Evolutionary conservation across 352 stramenopile genomes (phyloP).

Genomic region (Phytophthora tentaculata): DNA sequence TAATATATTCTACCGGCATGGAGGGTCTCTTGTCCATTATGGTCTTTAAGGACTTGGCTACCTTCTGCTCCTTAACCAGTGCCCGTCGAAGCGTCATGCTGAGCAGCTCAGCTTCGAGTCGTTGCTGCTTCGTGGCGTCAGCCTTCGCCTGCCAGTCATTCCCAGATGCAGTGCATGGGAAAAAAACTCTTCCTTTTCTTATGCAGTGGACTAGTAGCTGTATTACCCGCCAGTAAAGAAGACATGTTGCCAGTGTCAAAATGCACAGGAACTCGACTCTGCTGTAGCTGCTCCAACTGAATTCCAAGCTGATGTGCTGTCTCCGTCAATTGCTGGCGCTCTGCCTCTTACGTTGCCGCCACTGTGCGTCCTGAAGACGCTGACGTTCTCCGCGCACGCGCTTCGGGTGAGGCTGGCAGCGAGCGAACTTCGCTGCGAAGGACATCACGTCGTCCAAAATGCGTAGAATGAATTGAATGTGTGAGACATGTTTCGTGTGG

Average conservation of each 20-base stretch:
- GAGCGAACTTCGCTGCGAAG: no score
- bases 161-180: neutral
- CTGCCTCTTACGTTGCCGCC: neutral
- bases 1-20: neutral
- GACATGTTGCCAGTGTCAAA: neutral
- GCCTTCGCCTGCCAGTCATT: neutral
- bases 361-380: neutral
- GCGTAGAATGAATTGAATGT: neutral
- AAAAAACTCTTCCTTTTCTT: neutral
- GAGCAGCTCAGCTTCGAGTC: conserved; percentile 14
- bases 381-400: neutral
- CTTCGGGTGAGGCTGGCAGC: neutral
- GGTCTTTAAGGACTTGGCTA: conserved; percentile 15
- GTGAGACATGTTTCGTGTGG: neutral
- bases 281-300: neutral
- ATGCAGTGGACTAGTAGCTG: neutral
- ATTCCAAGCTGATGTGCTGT: neutral
- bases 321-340: neutral
- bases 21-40: conserved; percentile 12
- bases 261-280: neutral
- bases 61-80: conserved; percentile 10
- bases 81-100: conserved; percentile 15
- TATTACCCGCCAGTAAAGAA: neutral
- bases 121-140: neutral
- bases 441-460: neutral